Evolutionary conservation across 345 rosid genomes (phyloP), one percentile per base, ranked within the genome.

Genomic region (Toxicodendron radicans): DNA sequence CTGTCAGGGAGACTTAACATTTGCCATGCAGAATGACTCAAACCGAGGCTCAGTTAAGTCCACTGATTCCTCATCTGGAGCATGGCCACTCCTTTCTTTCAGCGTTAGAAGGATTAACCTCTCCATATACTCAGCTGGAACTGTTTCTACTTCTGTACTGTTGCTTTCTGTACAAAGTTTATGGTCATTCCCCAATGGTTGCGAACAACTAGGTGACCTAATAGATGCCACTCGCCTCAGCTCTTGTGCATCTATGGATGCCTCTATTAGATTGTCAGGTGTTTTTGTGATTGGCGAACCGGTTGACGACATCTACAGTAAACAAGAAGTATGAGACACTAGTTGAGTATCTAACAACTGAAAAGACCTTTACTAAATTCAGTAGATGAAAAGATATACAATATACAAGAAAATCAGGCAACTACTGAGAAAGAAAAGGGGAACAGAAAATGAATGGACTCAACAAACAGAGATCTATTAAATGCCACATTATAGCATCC

Each of bases 41-140:
- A 91, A 85, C 56, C 96, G 89, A 41, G 99, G 99, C 83, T 93
- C 96, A 16, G 87, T 87, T 69, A 95, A 69, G 85, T 95, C 99
- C 61, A 95, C 92, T 24, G 81, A 30, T 73, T 95, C 99, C 18
- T 91, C 93, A 54, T 90, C 96, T 0, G 74, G 80, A 71, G 78
- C 78, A 71, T 46, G 83, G 32, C 58, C 70, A 67, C 90, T 87
- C 71, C 85, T 83, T 58, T 89, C 78, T 66, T 87, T 79, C 63
- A 95, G 87, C 70, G 88, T 85, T 70, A 81, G 59, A 54, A 80
- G 79, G 66, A 86, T 76, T 68, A 82, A 54, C 78, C 81, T 76
- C 58, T 86, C 89, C 61, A 85, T 76, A 63, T 62, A 73, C 64
- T 83, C 81, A 3, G 79, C 68, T 38, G 91, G 77, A 75, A 66